These are phyloP conservation scores for Pseudocercospora ulei DNA, from an alignment of 2,329 filamentous ascomycete species.

Conservation along the genomic window DNA sequence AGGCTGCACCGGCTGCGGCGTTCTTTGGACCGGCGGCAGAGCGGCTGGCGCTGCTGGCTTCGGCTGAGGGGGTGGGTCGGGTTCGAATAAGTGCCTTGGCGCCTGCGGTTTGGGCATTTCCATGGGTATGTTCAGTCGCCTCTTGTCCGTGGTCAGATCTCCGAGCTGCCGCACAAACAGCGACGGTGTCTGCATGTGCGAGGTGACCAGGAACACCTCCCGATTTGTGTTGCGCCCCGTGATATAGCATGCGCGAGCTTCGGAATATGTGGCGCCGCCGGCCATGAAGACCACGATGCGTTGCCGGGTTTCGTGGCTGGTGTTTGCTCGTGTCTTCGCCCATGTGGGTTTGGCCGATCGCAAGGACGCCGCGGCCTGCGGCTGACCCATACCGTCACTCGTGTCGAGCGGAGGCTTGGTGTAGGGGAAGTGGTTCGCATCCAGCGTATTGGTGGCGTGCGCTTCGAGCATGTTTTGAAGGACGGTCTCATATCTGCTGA, in stretches of 20 bases:
- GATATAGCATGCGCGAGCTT: slow-evolving; percentile 82
- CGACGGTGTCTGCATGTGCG: slow-evolving; percentile 81
- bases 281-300: slow-evolving; percentile 90
- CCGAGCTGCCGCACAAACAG: slow-evolving; percentile 74
- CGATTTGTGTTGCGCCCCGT: slow-evolving; percentile 60
- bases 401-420: slow-evolving; percentile 51
- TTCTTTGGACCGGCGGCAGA: slow-evolving; percentile 17
- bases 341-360: slow-evolving; percentile 89
- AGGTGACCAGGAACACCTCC: slow-evolving; percentile 80
- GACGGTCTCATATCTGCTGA: slow-evolving; percentile 78
- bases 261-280: slow-evolving; percentile 87
- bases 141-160: slow-evolving; percentile 66
- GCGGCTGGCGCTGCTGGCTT: slow-evolving; percentile 35
- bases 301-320: slow-evolving; percentile 68
- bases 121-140: slow-evolving; percentile 67
- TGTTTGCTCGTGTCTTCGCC: slow-evolving; percentile 60
- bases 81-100: slow-evolving; percentile 77
- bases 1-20: slow-evolving; percentile 31
- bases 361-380: slow-evolving; percentile 52
- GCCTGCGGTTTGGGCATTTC: slow-evolving; percentile 72
- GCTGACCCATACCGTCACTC: slow-evolving; percentile 50
- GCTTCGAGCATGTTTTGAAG: slow-evolving; percentile 77
- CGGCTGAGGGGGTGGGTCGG: slow-evolving; percentile 50
- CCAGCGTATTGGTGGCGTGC: slow-evolving; percentile 39
- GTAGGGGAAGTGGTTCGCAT: slow-evolving; percentile 41